These are phyloP conservation scores for Periconia sp. DNA, from an alignment of 2,329 filamentous ascomycete genomes.

Conservation along the genomic window DNA sequence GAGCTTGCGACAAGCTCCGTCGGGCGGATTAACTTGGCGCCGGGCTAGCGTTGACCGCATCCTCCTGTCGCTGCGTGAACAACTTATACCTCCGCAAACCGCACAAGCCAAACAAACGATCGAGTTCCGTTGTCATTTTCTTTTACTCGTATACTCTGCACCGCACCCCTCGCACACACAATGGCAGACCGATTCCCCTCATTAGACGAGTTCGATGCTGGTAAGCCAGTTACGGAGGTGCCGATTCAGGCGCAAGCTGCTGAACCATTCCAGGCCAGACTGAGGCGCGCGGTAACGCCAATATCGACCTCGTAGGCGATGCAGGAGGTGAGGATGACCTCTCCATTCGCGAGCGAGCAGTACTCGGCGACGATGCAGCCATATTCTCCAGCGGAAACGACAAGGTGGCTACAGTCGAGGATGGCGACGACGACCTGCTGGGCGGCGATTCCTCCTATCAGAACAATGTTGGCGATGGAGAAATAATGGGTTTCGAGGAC, in stretches of 20 bases:
- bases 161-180: constrained; percentile 16
- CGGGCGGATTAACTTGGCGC: too few species aligned
- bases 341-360: constrained; percentile 86
- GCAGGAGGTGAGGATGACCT: constrained; percentile 78
- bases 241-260: constrained; percentile 28
- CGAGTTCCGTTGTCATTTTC: too few species aligned
- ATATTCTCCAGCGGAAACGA: constrained; percentile 84
- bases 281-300: constrained; percentile 61
- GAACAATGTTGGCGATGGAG: constrained; percentile 49
- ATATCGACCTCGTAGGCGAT: constrained; percentile 58
- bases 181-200: constrained; percentile 61
- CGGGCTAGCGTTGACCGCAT: too few species aligned
- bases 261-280: constrained; percentile 66
- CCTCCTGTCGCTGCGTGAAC: too few species aligned
- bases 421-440: constrained; percentile 73
- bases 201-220: constrained; percentile 59
- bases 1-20: too few species aligned
- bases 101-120: too few species aligned
- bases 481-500: constrained; percentile 75
- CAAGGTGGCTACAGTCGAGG: constrained; percentile 66
- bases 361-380: constrained; percentile 89
- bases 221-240: constrained; percentile 43
- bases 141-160: constrained; percentile 5
- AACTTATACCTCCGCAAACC: too few species aligned
- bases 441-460: constrained; percentile 60